A percentile compares a stretch with the other conserved stretches of the same genome.
Conservation (phyloP, 108 stramenopile species). For the Bacterosira constricta region DNA sequence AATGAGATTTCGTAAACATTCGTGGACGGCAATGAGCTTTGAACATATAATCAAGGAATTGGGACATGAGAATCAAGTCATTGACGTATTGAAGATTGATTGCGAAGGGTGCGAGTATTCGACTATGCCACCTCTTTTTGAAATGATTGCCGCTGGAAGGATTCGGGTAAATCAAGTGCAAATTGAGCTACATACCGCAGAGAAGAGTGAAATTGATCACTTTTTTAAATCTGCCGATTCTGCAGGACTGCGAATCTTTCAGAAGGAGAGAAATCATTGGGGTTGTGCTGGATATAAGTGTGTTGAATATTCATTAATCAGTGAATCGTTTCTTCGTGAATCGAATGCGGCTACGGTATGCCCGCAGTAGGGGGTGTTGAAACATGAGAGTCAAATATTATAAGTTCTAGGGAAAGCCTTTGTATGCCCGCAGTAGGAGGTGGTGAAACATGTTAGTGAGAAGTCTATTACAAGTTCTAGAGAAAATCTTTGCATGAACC, state of each 20-base stretch:
- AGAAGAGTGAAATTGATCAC: not conserved
- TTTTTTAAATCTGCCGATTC: slow-evolving; percentile 34
- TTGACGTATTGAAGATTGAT: slow-evolving; percentile 47
- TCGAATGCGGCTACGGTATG: slow-evolving; percentile 8
- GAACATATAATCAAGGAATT: slow-evolving; percentile 31
- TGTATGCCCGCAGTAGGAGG: no score
- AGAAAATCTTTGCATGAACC: no score
- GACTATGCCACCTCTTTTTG: slow-evolving; percentile 31
- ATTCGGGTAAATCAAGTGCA: slow-evolving; percentile 28
- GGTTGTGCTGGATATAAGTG: slow-evolving; percentile 18
- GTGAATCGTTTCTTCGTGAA: slow-evolving; percentile 24
- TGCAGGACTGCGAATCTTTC: slow-evolving; percentile 30
- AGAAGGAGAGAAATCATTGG: slow-evolving; percentile 50
- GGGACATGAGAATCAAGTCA: slow-evolving; percentile 31
- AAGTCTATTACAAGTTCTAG: no score
- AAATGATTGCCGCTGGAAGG: slow-evolving; percentile 20
- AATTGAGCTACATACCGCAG: slow-evolving; percentile 20
- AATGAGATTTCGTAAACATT: not conserved
- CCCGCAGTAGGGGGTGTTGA: no score
- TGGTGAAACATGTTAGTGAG: no score
- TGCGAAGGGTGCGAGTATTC: slow-evolving; percentile 37
- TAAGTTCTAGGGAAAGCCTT: no score
- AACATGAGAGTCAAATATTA: no score
- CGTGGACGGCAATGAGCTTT: slow-evolving; percentile 16
- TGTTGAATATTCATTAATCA: slow-evolving; percentile 30